Evolutionary conservation across 2,329 filamentous ascomycete species (phyloP).

Genomic region (Fusarium avenaceum): DNA sequence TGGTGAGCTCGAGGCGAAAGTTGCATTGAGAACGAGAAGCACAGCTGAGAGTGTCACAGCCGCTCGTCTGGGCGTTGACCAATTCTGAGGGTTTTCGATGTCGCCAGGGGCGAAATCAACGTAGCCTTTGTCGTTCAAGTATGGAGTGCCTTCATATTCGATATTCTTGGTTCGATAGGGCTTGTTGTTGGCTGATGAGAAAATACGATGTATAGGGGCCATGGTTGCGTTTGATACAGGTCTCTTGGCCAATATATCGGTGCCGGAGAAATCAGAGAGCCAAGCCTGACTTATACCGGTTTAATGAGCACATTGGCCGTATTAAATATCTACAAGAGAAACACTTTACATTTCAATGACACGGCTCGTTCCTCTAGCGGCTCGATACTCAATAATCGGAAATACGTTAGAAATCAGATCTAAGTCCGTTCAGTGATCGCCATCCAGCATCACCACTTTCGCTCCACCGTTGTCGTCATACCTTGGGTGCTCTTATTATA

Average conservation of each 20-base stretch:
- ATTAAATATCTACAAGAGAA: not conserved
- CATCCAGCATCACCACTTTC: constrained; percentile 19
- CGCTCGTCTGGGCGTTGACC: constrained; percentile 16
- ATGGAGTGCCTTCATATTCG: constrained; percentile 21
- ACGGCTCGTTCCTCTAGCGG: constrained; percentile 3
- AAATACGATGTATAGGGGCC: constrained; percentile 31
- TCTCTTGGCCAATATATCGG: not conserved
- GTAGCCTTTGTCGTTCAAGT: constrained; percentile 27
- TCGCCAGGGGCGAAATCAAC: constrained; percentile 25
- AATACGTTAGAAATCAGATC: constrained; percentile 22
- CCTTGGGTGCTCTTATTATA: constrained; percentile 10
- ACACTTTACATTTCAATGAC: constrained; percentile 18
- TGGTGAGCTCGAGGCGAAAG: constrained; percentile 31
- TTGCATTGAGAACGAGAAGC: constrained; percentile 29
- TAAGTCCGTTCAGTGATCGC: constrained; percentile 28
- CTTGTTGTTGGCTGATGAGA: constrained; percentile 29
- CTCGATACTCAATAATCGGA: constrained; percentile 9
- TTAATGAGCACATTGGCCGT: not conserved
- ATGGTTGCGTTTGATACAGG: constrained; percentile 3
- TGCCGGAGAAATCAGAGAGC: not conserved
- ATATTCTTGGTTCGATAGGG: constrained; percentile 29
- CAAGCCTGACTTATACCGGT: constrained; percentile 8
- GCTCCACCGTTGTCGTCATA: constrained; percentile 32
- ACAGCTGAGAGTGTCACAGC: constrained; percentile 22
- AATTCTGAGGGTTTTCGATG: constrained; percentile 24